Percentiles rank a stretch among this genome's conserved stretches.
Evolutionary conservation across 2,329 filamentous ascomycete species (phyloP).

Genomic region (Aspergillus fischeri): DNA sequence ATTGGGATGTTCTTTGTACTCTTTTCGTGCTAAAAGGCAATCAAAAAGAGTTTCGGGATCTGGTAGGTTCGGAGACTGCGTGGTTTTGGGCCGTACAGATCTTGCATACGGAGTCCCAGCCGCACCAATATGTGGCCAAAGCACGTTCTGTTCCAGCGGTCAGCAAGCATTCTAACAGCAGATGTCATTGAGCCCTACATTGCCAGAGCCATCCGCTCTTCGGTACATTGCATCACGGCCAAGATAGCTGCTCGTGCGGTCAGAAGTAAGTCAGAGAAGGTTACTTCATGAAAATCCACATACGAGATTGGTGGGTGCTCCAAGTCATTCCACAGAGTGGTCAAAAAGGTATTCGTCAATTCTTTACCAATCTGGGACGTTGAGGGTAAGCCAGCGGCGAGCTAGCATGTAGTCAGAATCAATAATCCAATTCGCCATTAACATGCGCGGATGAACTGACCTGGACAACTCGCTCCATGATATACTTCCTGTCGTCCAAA

Average conservation of each 20-base stretch:
- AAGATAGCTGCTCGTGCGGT: constrained; percentile 29
- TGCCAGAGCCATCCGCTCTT: constrained; percentile 39
- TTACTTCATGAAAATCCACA: constrained; percentile 27
- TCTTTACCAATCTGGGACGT: constrained; percentile 30
- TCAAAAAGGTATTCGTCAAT: constrained; percentile 50
- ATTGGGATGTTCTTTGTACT: constrained; percentile 63
- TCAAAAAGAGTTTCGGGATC: constrained; percentile 67
- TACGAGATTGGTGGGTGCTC: constrained; percentile 51
- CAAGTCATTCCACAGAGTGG: constrained; percentile 52
- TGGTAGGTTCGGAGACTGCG: constrained; percentile 57
- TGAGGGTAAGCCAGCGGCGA: constrained; percentile 35
- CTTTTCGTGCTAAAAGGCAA: constrained; percentile 59
- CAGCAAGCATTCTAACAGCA: constrained; percentile 24
- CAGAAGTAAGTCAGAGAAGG: constrained; percentile 19
- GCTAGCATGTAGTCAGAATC: constrained; percentile 17
- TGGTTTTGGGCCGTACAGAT: constrained; percentile 55
- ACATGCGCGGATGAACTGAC: constrained; percentile 18
- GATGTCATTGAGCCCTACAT: constrained; percentile 22
- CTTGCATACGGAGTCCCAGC: constrained; percentile 67
- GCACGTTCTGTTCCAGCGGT: constrained; percentile 52
- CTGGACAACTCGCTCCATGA: constrained; percentile 57
- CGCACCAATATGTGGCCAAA: constrained; percentile 60
- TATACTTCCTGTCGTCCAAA: constrained; percentile 58
- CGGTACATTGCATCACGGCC: constrained; percentile 32
- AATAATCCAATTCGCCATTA: background rate